Percentiles rank a stretch among this genome's conserved stretches.
Conservation (phyloP, 192 early-diverging fungal genomes). For the Coemansia sp. region DNA sequence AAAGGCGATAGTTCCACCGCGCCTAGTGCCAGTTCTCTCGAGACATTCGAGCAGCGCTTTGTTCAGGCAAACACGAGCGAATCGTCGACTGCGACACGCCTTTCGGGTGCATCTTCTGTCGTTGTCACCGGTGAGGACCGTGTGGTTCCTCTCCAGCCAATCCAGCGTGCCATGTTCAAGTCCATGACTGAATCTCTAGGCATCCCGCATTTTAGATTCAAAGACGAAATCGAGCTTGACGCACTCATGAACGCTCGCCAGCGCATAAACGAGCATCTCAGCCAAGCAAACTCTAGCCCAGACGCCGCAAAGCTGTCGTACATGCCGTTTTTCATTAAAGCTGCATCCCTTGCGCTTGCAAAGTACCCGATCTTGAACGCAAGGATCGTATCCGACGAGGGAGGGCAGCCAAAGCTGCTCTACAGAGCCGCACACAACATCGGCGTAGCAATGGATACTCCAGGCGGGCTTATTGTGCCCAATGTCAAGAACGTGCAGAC, state of each 20-base stretch:
- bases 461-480: slow-evolving; percentile 88
- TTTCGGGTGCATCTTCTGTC: slow-evolving; percentile 26
- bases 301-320: slow-evolving; percentile 77
- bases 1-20: neutral
- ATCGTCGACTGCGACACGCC: slow-evolving; percentile 22
- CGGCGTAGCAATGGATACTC: slow-evolving; percentile 98
- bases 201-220: slow-evolving; percentile 95
- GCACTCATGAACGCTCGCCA: slow-evolving; percentile 64
- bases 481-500: slow-evolving; percentile 90
- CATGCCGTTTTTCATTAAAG: slow-evolving; percentile 97
- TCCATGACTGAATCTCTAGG: slow-evolving; percentile 88
- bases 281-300: slow-evolving; percentile 47
- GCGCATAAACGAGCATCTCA: slow-evolving; percentile 67
- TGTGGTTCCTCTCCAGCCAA: slow-evolving; percentile 69
- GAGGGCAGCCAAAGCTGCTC: slow-evolving; percentile 60
- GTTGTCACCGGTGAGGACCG: slow-evolving; percentile 56
- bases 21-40: neutral
- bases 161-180: slow-evolving; percentile 98
- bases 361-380: slow-evolving; percentile 91
- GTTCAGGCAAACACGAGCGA: slow-evolving; percentile 33
- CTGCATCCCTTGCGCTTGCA: slow-evolving; percentile 75
- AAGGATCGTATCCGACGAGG: slow-evolving; percentile 52
- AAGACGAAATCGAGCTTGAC: slow-evolving; percentile 86
- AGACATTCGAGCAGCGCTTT: slow-evolving; percentile 25
- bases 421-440: slow-evolving; percentile 88